These are phyloP conservation scores for Annulohypoxylon truncatum DNA, from an alignment of 2,329 filamentous ascomycete genomes.

Conservation along the genomic window DNA sequence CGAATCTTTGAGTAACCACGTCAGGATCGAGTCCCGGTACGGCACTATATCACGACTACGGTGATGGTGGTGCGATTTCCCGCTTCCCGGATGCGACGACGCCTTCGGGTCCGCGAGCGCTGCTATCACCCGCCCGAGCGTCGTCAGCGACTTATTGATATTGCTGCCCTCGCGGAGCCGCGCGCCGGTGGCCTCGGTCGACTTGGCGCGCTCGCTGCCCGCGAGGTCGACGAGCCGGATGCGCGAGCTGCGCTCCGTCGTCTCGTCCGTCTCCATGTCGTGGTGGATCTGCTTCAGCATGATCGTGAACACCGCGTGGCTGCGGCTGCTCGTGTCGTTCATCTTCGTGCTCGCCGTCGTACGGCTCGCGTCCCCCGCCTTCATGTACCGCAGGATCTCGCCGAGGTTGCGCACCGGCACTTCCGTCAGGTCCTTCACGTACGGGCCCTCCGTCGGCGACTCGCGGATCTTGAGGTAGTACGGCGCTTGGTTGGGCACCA, in stretches of 20 bases:
- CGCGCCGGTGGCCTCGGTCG: conserved; percentile 92
- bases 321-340: conserved; percentile 98
- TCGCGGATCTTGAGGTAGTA: conserved; percentile 98
- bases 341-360: conserved; percentile 97
- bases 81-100: conserved; percentile 44
- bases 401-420: conserved; percentile 87
- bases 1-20: conserved; percentile 93
- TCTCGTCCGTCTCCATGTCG: conserved; percentile 96
- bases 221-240: conserved; percentile 96
- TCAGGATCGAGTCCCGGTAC: conserved; percentile 88
- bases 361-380: conserved; percentile 85
- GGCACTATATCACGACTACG: conserved; percentile 75
- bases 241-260: conserved; percentile 91
- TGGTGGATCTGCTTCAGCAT: conserved; percentile 98
- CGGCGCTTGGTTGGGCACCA: conserved; percentile 75
- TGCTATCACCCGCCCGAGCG: conserved; percentile 93
- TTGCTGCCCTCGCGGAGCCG: conserved; percentile 94
- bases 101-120: conserved; percentile 80
- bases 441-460: conserved; percentile 92
- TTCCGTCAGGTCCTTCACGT: conserved; percentile 96
- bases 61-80: too few species aligned
- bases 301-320: conserved; percentile 97
- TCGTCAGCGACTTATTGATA: conserved; percentile 99
- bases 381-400: conserved; percentile 93
- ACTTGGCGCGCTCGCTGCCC: conserved; percentile 93